Evolutionary conservation across 108 stramenopile genomes (phyloP).

Genomic region (Pseudonitzschia delicatissima): DNA sequence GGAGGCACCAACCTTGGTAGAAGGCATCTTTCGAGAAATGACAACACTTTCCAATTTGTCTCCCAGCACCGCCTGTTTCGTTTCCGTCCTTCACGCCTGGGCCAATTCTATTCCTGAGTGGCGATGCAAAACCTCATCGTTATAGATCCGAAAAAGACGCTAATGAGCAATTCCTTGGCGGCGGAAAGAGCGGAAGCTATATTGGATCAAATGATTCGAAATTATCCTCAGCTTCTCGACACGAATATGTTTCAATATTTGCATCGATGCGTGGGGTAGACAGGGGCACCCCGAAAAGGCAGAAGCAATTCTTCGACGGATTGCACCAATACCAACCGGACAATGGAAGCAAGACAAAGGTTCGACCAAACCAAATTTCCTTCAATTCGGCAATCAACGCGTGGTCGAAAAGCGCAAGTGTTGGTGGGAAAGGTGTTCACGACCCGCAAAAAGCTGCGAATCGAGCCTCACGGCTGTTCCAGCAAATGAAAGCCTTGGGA

Average conservation of each 20-base stretch:
- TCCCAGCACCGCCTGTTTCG: slow-evolving; percentile 1
- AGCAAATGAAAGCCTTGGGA: slow-evolving; percentile 43
- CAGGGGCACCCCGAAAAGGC: slow-evolving; percentile 12
- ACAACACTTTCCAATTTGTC: background rate
- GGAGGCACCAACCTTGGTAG: slow-evolving; percentile 12
- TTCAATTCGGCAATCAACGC: slow-evolving; percentile 54
- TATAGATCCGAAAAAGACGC: too few species aligned
- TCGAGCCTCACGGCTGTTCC: slow-evolving; percentile 37
- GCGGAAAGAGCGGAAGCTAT: slow-evolving; percentile 14
- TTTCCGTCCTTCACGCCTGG: slow-evolving; percentile 12
- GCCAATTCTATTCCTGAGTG: background rate
- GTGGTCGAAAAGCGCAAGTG: slow-evolving; percentile 29
- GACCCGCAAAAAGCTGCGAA: slow-evolving; percentile 29
- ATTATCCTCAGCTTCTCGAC: background rate
- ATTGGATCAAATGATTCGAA: slow-evolving; percentile 4
- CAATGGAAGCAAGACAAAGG: background rate
- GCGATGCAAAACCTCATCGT: too few species aligned
- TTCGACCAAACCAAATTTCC: slow-evolving; percentile 13
- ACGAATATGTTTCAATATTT: slow-evolving; percentile 18
- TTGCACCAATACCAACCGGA: background rate
- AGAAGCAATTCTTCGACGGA: slow-evolving; percentile 9
- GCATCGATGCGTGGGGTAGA: slow-evolving; percentile 23
- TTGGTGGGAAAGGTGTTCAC: background rate
- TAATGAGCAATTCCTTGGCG: background rate
- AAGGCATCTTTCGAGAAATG: slow-evolving; percentile 3